These are phyloP conservation scores for Huntiella abstrusa DNA, from an alignment of 2,329 filamentous ascomycete genomes.

Conservation along the genomic window DNA sequence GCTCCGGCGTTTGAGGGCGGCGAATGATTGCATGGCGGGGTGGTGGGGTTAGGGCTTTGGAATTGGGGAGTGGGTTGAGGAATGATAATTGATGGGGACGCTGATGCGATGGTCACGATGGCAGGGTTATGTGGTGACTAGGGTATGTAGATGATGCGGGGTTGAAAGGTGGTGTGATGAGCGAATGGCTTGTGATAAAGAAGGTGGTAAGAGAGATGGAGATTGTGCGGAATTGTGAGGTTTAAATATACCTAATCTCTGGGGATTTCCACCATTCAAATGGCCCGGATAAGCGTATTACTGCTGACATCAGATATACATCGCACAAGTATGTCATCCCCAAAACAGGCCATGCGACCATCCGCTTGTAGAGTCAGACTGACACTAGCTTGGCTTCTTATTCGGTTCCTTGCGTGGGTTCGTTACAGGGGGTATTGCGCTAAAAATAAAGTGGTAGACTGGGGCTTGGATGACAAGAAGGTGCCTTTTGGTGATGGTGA, in stretches of 20 bases:
- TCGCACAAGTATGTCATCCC: too few species aligned
- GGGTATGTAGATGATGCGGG: neutral
- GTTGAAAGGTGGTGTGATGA: neutral
- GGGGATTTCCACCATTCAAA: neutral
- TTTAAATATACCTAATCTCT: neutral
- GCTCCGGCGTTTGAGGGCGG: conserved; percentile 33
- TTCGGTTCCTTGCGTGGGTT: too few species aligned
- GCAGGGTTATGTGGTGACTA: neutral
- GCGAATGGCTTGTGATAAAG: neutral
- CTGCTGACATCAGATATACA: too few species aligned
- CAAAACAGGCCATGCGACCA: too few species aligned
- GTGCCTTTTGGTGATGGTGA: too few species aligned
- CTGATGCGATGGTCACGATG: neutral
- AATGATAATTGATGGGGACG: neutral
- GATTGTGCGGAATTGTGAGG: neutral
- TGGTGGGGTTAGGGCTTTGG: neutral
- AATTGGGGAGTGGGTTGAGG: neutral
- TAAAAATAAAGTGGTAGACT: too few species aligned
- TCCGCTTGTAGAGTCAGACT: too few species aligned
- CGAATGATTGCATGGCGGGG: conserved; percentile 31
- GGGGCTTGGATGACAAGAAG: too few species aligned
- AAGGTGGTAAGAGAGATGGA: neutral
- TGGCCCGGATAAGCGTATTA: too few species aligned
- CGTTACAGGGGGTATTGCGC: too few species aligned
- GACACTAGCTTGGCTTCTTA: too few species aligned